Percentiles rank a stretch among this genome's conserved stretches.
Evolutionary conservation across 208 protist genomes (phyloP).

Genomic region (Leishmania tarentolae): DNA sequence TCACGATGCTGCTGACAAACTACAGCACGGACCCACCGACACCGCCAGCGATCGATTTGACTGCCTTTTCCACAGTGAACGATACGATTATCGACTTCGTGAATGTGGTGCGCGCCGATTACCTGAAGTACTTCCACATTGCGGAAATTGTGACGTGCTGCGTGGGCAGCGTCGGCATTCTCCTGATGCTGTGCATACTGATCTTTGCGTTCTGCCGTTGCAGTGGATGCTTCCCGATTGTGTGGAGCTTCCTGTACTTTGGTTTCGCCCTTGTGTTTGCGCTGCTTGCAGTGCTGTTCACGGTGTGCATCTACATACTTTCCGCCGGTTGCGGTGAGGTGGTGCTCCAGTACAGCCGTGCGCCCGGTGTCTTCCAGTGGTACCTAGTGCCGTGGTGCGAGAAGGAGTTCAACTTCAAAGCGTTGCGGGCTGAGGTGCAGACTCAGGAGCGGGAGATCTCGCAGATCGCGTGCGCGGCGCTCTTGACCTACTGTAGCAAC

Average conservation of each 20-base stretch:
- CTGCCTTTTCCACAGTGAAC: constrained; percentile 46
- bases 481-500: constrained; percentile 64
- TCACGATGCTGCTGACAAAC: constrained; percentile 43
- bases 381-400: constrained; percentile 76
- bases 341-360: constrained; percentile 57
- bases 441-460: constrained; percentile 21
- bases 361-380: constrained; percentile 79
- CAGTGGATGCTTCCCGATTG: constrained; percentile 37
- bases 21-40: constrained; percentile 33
- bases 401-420: constrained; percentile 40
- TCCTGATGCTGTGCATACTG: constrained; percentile 60
- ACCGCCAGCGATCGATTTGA: constrained; percentile 30
- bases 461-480: constrained; percentile 41
- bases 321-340: constrained; percentile 64
- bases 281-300: constrained; percentile 61
- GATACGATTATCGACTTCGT: constrained; percentile 32
- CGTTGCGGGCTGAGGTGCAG: constrained; percentile 33
- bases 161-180: constrained; percentile 53
- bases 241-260: constrained; percentile 60
- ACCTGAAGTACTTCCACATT: constrained; percentile 70
- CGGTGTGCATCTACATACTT: constrained; percentile 46
- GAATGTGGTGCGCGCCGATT: constrained; percentile 35
- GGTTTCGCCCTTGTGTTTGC: constrained; percentile 66
- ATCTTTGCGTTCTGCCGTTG: constrained; percentile 62
- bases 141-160: constrained; percentile 55